Evolutionary conservation across 768 basidiomycete genomes (phyloP), one percentile per base, ranked within the genome.

Genomic region (Serpula lacrymans): DNA sequence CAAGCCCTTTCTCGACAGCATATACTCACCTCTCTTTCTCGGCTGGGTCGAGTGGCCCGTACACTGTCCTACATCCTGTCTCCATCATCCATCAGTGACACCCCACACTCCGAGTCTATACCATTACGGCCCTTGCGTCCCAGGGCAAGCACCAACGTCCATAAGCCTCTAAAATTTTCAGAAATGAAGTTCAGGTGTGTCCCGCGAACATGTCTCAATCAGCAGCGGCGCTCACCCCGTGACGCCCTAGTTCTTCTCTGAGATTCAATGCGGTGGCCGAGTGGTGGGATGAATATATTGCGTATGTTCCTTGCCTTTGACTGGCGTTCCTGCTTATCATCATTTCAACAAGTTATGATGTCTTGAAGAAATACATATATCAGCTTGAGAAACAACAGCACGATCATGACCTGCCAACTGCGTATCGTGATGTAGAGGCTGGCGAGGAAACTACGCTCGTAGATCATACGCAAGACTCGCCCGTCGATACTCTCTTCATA

Each of bases 241-340:
- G n/a, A n/a, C n/a, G n/a, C n/a, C 16, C 1, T 21, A 88, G 86
- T 53, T 87, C 86, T 23, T 86, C 88, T 7, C 75, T 93, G 54
- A 88, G 90, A 60, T 93, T 93, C 65, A 94, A 94, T 51, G 87
- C 89, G 3, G 85, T 92, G 18, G 71, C 89, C 0, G 90, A 94
- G 37, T 93, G 90, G 90, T 88, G 85, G 83, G 87, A 90, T 46
- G 84, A 91, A 36, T 94, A 94, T 58, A 88, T 94, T 32, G 78
- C 84, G 82, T 91, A 52, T 46, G 86, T 76, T 12, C 26, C 32
- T 32, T n/a, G n/a, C n/a, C n/a, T n/a, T n/a, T 22, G n/a, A 6
- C 22, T 26, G 17, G 11, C 9, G 39, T 8, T 6, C 31, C 20
- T 6, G 20, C 6, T 6, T 32, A 17, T 17, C 22, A 12, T 13